Evolutionary conservation across 2,329 filamentous ascomycete genomes (phyloP), one percentile per base, ranked within the genome.

Genomic region (Daldinia eschscholtzii): DNA sequence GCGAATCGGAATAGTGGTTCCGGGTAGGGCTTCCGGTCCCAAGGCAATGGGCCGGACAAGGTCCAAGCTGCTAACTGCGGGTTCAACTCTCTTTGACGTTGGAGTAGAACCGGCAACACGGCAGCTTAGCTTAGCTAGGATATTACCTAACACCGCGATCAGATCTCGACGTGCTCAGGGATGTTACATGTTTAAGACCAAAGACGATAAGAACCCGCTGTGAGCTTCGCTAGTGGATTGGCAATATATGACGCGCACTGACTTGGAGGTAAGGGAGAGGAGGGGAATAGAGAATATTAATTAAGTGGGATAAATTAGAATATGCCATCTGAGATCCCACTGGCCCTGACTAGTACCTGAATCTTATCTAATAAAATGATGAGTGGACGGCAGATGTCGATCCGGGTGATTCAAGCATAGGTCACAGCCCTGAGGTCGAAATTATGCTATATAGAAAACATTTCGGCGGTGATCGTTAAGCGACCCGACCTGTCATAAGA

Each of bases 191-290:
- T 26, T 10, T 13, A 9, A 12, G 9, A 13, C 13, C 13, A 3
- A n/a, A 15, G 46, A 23, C 15, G 10, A 50, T 13, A 30, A 33
- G 12, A 23, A 15, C 6, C 13, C 13, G 12, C 46, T 50, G 15
- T 5, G 23, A 35, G 33, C 7, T 6, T 35, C 33, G 33, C 7
- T 6, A 10, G 7, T 12, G 10, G 28, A 5, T 15, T 35, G 18
- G 6, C 33, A 39, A 23, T 37, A 37, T 37, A 55, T 23, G 18
- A 55, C 10, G 35, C 52, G 52, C 52, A 55, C 52, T 37, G 52
- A 55, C 42, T 30, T 6, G 13, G 41, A 67, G 20, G 52, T 20
- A 61, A 66, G 64, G 63, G 63, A 65, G 56, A 41, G 9, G 15
- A 37, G 41, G 15, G 12, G 20, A 28, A 37, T 26, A 39, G 37